Evolutionary conservation across 2,329 filamentous ascomycete genomes (phyloP), one percentile per base, ranked within the genome.

Genomic region (Sporothrix brunneoviolacea): DNA sequence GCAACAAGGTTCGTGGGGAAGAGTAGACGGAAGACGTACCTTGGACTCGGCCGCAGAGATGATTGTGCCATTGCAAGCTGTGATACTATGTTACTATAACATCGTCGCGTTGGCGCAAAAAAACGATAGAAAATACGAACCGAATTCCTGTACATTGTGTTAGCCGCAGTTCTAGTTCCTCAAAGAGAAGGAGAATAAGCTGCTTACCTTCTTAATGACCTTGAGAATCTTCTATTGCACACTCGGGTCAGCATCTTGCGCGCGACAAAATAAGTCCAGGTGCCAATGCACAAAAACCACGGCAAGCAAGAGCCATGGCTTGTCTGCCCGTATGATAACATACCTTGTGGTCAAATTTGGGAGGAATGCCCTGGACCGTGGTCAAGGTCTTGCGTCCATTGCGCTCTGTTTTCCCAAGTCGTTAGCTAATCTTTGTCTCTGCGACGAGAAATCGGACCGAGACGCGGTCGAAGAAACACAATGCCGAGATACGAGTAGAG

Each of bases 371-470:
- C 82, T 97, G 91, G 67, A 98, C 91, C 65, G 93, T 98, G 65
- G 93, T 98, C 86, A 98, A 82, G 79, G 93, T 97, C 83, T 98
- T 98, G 74, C 93, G 93, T 84, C 93, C 93, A 97, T 98, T 98
- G 77, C 93, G 93, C 79, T 98, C 91, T 97, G 71, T 30, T 49
- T 16, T 16, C 16, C 13, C 10, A 12, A 10, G 9, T 18, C 39
- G 38, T 44, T 30, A 40, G 36, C 21, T 21, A 27, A 12, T n/a
- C n/a, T n/a, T n/a, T n/a, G n/a, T n/a, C n/a, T n/a, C n/a, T n/a
- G n/a, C n/a, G n/a, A n/a, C n/a, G n/a, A n/a, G n/a, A n/a, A n/a
- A n/a, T n/a, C n/a, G n/a, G n/a, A n/a, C n/a, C n/a, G n/a, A n/a
- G n/a, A n/a, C n/a, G n/a, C n/a, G n/a, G n/a, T n/a, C n/a, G n/a